Conservation (phyloP, 2,329 filamentous ascomycete species). For the Xylaria sp. region DNA sequence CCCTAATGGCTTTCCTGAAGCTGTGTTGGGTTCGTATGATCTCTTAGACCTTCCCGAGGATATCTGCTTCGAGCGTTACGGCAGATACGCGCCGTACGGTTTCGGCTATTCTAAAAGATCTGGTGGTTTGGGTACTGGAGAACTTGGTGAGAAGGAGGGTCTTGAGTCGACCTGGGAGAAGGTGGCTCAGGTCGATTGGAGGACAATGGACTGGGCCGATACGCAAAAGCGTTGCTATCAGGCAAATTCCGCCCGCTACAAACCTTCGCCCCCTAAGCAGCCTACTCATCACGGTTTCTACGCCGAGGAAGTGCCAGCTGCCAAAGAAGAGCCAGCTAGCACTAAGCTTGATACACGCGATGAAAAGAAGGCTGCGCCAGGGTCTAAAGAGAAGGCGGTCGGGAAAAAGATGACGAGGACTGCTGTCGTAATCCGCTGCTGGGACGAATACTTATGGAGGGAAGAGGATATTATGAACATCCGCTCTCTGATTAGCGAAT, state of each 20-base stretch:
- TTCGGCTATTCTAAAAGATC: slow-evolving; percentile 78
- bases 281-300: slow-evolving; percentile 55
- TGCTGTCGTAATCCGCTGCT: slow-evolving; percentile 80
- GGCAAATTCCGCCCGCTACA: slow-evolving; percentile 72
- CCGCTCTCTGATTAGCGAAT: slow-evolving; percentile 80
- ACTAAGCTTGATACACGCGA: slow-evolving; percentile 18
- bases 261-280: slow-evolving; percentile 45
- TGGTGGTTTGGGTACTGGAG: slow-evolving; percentile 82
- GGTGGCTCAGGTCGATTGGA: slow-evolving; percentile 74
- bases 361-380: slow-evolving; percentile 26
- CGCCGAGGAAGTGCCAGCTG: slow-evolving; percentile 40
- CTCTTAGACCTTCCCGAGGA: slow-evolving; percentile 77
- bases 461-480: slow-evolving; percentile 81
- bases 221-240: slow-evolving; percentile 74
- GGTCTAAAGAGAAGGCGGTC: slow-evolving; percentile 19
- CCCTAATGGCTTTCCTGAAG: slow-evolving; percentile 80
- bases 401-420: slow-evolving; percentile 56
- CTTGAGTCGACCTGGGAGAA: slow-evolving; percentile 78
- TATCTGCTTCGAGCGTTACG: slow-evolving; percentile 91
- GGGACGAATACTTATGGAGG: slow-evolving; percentile 78
- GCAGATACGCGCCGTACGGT: slow-evolving; percentile 85
- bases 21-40: slow-evolving; percentile 85
- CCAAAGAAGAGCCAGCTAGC: slow-evolving; percentile 31
- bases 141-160: slow-evolving; percentile 82
- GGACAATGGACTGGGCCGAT: slow-evolving; percentile 76